Base-by-base conservation (phyloP, 805 yeast species). In the Kazachstania kunashirensis region DNA sequence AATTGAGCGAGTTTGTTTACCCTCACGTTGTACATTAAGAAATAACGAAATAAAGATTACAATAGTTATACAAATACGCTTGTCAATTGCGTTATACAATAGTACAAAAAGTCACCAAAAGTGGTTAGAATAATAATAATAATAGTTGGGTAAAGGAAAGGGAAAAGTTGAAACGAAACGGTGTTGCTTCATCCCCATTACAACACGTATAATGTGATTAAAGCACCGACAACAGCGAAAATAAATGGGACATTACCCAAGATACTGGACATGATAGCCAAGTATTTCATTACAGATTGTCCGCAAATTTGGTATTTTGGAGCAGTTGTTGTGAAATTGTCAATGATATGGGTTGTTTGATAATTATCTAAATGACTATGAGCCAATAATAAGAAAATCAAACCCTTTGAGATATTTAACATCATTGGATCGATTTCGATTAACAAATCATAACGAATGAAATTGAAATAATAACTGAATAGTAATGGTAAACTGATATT, bases 341-440 rank as follows among this genome's bases (percentile, higher is more conserved):
- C 28, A 12, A 33, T 37, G 31, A 28, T 36, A 39, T 11, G 43
- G 42, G 16, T 35, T 29, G 34, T 38, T 6, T 7, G 24, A 5
- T 18, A 13, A 9, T 27, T 27, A 11, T 13, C 11, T 5, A 20
- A 9, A 21, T 19, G 33, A 19, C 29, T 33, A 24, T 45, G 42
- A 32, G 45, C 16, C 14, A 51, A 37, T 11, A 46, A 36, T 30
- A 48, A 39, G 33, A 49, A 41, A 12, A 52, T 27, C 15, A 53
- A 34, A 5, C 41, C 44, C 34, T 52, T 55, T n/a, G 49, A 26
- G 16, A 55, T 24, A 37, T 53, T 50, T 40, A 47, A 44, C n/a
- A 49, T 46, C 57, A 55, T 51, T 15, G 59, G 61, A 37, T 55
- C 61, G 23, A 53, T 28, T 24, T 48, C 47, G 24, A 55, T 45